A percentile compares a stretch with the other conserved stretches of the same genome.
These are phyloP conservation scores for Aureobasidium sp. DNA, from an alignment of 2,329 filamentous ascomycete species.

Conservation along the genomic window DNA sequence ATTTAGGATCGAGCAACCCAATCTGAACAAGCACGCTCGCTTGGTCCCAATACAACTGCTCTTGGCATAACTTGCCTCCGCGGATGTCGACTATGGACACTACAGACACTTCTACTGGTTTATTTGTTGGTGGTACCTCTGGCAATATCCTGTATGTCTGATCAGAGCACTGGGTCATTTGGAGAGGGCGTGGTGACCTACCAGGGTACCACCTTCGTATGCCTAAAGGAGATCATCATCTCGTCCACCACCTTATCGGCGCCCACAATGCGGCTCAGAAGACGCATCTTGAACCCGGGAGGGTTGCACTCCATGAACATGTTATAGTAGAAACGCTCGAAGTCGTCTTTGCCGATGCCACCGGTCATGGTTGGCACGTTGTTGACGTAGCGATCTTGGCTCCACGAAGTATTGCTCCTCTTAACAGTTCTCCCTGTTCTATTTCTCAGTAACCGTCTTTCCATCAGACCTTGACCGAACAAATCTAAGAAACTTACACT, in stretches of 20 bases:
- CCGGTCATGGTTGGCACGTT: conserved; percentile 39
- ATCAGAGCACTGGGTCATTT: neutral
- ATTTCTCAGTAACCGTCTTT: too few species aligned
- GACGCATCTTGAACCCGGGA: conserved; percentile 45
- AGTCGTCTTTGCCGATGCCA: conserved; percentile 35
- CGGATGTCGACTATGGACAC: conserved; percentile 50
- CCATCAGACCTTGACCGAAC: neutral
- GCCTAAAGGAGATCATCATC: conserved; percentile 49
- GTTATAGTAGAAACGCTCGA: conserved; percentile 48
- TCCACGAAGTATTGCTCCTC: too few species aligned
- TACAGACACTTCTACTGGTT: conserved; percentile 48
- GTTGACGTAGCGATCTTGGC: conserved; percentile 20
- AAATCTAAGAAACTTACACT: neutral
- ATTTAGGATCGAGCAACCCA: conserved; percentile 48
- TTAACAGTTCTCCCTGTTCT: too few species aligned
- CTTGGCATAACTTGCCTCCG: conserved; percentile 47
- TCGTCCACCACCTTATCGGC: conserved; percentile 54
- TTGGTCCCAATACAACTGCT: conserved; percentile 56
- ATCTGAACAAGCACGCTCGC: conserved; percentile 51
- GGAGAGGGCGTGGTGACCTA: neutral
- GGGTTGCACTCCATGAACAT: conserved; percentile 50
- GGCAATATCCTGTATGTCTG: conserved; percentile 49
- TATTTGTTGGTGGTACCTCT: conserved; percentile 49
- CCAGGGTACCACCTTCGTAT: conserved; percentile 52
- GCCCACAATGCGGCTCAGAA: conserved; percentile 51